A percentile compares a stretch with the other conserved stretches of the same genome.
Evolutionary conservation across 2,329 filamentous ascomycete species (phyloP).

Genomic region (Botryotinia narcissicola): DNA sequence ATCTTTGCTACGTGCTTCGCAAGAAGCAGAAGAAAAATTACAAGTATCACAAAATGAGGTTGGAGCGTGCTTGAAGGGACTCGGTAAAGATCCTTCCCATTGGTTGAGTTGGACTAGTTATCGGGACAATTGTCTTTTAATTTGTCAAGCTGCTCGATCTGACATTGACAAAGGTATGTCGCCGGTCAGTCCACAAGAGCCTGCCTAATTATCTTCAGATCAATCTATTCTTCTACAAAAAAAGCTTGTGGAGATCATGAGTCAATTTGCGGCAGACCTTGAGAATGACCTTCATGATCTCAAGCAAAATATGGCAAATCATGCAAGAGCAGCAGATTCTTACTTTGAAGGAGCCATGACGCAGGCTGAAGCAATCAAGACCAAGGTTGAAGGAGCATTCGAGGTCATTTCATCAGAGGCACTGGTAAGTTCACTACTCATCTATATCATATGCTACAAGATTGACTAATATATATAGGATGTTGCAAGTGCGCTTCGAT

Average conservation of each 20-base stretch:
- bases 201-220: conserved; percentile 31
- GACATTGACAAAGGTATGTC: conserved; percentile 55
- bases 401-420: conserved; percentile 29
- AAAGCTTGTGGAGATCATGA: conserved; percentile 34
- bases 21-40: conserved; percentile 37
- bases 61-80: conserved; percentile 50
- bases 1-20: conserved; percentile 39
- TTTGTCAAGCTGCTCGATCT: conserved; percentile 59
- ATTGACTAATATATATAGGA: neutral
- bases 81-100: conserved; percentile 54
- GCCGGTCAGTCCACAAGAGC: neutral
- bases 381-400: conserved; percentile 30
- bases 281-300: conserved; percentile 30
- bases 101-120: conserved; percentile 66
- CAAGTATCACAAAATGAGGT: conserved; percentile 39
- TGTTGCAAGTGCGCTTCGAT: conserved; percentile 13
- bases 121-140: conserved; percentile 57
- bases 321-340: conserved; percentile 26
- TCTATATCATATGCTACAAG: neutral
- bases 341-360: conserved; percentile 30
- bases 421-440: neutral
- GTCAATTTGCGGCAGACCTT: conserved; percentile 31
- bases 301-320: conserved; percentile 28
- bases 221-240: conserved; percentile 36
- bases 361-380: conserved; percentile 29